A percentile compares a stretch with the other conserved stretches of the same genome.
These are phyloP conservation scores for Anthracocystis walkeri DNA, from an alignment of 1,284 basidiomycete genomes.

Conservation along the genomic window DNA sequence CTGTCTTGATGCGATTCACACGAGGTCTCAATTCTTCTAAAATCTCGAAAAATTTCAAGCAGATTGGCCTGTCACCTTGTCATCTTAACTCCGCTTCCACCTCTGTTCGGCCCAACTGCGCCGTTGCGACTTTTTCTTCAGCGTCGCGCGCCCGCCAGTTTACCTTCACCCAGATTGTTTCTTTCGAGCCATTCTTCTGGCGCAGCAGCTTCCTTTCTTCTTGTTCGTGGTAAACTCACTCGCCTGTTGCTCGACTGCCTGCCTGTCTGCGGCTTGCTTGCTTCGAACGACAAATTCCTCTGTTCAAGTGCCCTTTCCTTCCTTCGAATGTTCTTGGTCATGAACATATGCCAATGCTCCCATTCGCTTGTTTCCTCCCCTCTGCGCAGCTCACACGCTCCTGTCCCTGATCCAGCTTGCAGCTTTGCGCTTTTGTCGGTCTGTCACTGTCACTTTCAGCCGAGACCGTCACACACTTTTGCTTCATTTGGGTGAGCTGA, in stretches of 20 bases:
- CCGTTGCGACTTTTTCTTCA: neutral
- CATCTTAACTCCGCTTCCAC: slow-evolving; percentile 9
- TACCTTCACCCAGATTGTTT: too few species aligned
- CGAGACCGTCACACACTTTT: slow-evolving; percentile 4
- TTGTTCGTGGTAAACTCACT: too few species aligned
- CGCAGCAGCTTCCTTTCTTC: too few species aligned
- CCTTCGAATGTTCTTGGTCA: too few species aligned
- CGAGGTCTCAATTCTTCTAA: slow-evolving; percentile 33
- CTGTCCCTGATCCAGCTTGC: slow-evolving; percentile 1
- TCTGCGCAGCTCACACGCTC: neutral
- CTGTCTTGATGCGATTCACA: neutral
- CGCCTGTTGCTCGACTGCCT: too few species aligned
- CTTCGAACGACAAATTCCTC: too few species aligned
- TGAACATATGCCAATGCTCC: too few species aligned
- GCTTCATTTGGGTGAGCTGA: neutral
- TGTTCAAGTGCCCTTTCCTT: too few species aligned
- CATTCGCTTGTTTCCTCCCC: too few species aligned
- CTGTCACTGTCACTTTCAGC: neutral
- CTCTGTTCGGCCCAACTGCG: neutral
- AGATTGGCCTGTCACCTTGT: slow-evolving; percentile 23
- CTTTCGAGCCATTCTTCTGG: too few species aligned
- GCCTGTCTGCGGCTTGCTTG: too few species aligned
- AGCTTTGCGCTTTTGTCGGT: neutral
- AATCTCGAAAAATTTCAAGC: slow-evolving; percentile 24
- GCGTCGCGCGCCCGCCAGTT: neutral